Evolutionary conservation across 176 grass and related monocot species (phyloP), one percentile per base, ranked within the genome.

Genomic region (Avena eriantha): DNA sequence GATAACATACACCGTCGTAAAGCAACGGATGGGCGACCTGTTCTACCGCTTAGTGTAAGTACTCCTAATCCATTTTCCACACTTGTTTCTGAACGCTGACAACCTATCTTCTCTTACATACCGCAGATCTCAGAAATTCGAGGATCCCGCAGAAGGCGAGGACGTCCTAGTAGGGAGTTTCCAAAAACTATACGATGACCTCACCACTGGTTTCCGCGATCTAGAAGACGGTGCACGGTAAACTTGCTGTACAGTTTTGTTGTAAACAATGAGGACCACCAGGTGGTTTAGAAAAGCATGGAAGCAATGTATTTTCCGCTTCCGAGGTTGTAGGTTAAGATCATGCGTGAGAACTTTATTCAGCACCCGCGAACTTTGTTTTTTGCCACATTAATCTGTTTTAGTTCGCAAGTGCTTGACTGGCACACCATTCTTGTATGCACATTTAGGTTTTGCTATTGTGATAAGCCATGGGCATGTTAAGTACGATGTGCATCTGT

Each of bases 41-140:
- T 97, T 97, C 80, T 93, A 95, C 73, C 95, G 90, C 29, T 82
- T 97, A 80, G 95, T 97, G 95, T 97, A 93, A 93, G 95, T 89
- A 67, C 23, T 74, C 50, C 23, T 57, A 61, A 45, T 53, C 47
- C 74, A 14, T 72, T 7, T 11, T 47, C 45, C 45, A 47, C 45
- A 47, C 86, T 33, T 19, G 66, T 47, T 31, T 60, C 4, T 69
- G 18, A 4, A 15, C 45, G 8, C 10, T 47, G 45, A 47, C 45
- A 47, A 47, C 45, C 10, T 10, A 2, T 41, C 45, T 47, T 46
- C 2, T 47, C 45, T 47, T 47, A 47, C 10, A 11, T 2, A 47
- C 45, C 9, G 59, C 55, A 97, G 95, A 33, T 97, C 92, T 17
- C 92, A 97, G 72, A 97, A 95, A 74, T 95, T 97, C 3, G 95